A percentile compares a stretch with the other conserved stretches of the same genome.
Conservation (phyloP, 2,329 filamentous ascomycete genomes). For the Incumbomyces lentus region DNA sequence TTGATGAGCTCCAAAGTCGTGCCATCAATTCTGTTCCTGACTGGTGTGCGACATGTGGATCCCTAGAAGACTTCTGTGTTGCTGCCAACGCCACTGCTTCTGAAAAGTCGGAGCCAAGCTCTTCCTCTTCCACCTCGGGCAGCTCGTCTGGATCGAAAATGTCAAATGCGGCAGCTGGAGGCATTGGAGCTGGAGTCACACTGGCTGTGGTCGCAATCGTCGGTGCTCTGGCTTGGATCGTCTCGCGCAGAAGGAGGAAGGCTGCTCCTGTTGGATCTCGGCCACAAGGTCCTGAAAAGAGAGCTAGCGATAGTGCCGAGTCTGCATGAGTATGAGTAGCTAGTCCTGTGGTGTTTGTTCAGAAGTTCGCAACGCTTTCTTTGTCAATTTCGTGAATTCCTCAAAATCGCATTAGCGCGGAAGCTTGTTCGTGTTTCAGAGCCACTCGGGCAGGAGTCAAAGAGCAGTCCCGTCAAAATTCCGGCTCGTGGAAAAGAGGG, state of each 20-base stretch:
- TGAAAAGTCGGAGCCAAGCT: conserved; percentile 44
- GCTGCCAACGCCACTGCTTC: conserved; percentile 44
- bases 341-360: no score
- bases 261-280: not conserved
- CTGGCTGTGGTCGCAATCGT: conserved; percentile 7
- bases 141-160: not conserved
- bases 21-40: not conserved
- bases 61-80: conserved; percentile 32
- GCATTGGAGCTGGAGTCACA: conserved; percentile 8
- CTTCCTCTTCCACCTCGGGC: not conserved
- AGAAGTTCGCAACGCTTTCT: no score
- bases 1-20: not conserved
- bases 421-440: no score
- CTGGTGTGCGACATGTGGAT: conserved; percentile 4
- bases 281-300: no score
- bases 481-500: no score
- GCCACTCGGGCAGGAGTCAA: no score
- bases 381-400: no score
- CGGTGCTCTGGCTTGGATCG: conserved; percentile 1
- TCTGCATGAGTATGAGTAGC: no score
- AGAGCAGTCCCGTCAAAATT: no score
- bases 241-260: not conserved
- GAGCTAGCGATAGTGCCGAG: no score
- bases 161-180: conserved; percentile 9
- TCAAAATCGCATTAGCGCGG: no score